These are phyloP conservation scores for Vigna trinervia DNA, from an alignment of 306 rosid species.

Conservation along the genomic window DNA sequence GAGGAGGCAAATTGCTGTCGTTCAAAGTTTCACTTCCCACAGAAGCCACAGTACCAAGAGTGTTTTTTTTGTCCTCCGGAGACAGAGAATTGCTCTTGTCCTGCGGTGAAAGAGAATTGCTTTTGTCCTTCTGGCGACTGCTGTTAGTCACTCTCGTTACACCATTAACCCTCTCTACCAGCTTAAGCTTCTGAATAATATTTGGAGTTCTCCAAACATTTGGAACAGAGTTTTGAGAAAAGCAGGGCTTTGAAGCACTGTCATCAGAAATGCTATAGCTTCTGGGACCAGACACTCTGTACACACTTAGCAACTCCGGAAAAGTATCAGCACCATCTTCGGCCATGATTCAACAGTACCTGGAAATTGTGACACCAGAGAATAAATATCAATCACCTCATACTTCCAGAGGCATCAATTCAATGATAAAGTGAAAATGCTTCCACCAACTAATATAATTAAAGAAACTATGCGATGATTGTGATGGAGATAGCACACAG, in stretches of 20 bases:
- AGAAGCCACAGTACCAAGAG: background rate
- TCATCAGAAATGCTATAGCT: slow-evolving; percentile 22
- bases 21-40: slow-evolving; percentile 30
- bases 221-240: slow-evolving; percentile 39
- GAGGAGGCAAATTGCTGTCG: slow-evolving; percentile 13
- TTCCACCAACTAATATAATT: background rate
- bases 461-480: background rate
- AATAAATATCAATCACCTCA: slow-evolving; percentile 1
- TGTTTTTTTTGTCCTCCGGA: no score
- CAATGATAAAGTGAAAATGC: background rate
- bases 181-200: slow-evolving; percentile 31
- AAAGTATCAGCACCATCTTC: slow-evolving; percentile 43
- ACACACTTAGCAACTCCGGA: slow-evolving; percentile 52
- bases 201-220: slow-evolving; percentile 45
- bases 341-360: slow-evolving; percentile 41
- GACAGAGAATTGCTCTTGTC: no score
- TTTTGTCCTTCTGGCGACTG: slow-evolving; percentile 22
- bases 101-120: background rate
- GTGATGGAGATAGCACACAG: background rate
- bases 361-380: slow-evolving; percentile 22
- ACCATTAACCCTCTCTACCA: slow-evolving; percentile 15
- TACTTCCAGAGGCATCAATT: slow-evolving; percentile 6
- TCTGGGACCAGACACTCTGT: slow-evolving; percentile 36
- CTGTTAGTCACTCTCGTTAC: slow-evolving; percentile 35
- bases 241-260: slow-evolving; percentile 42